A percentile compares a stretch with the other conserved stretches of the same genome.
phyloP scores from a whole-genome alignment of 208 protist species.

The Trypanosoma scelopori region DNA sequence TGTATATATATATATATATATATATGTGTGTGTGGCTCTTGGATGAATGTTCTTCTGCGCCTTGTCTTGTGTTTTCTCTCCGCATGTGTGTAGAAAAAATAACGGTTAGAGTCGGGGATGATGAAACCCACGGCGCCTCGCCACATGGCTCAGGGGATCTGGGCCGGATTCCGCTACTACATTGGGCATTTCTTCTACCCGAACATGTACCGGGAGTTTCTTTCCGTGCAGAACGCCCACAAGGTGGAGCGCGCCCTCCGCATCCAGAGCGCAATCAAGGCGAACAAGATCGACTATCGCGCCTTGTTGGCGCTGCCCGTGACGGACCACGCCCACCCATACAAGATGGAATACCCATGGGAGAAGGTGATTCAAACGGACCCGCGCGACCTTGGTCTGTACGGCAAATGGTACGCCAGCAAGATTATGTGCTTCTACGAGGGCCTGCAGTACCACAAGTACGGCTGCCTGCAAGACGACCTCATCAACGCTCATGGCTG shows the following conservation, averaged over 20 bases:
- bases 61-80: no score
- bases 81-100: neutral
- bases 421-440: slow-evolving; percentile 93
- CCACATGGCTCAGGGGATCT: slow-evolving; percentile 85
- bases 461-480: slow-evolving; percentile 88
- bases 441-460: slow-evolving; percentile 87
- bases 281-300: slow-evolving; percentile 92
- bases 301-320: slow-evolving; percentile 88
- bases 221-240: slow-evolving; percentile 88
- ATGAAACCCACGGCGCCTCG: slow-evolving; percentile 76
- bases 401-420: slow-evolving; percentile 88
- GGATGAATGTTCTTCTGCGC: no score
- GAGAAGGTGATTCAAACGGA: slow-evolving; percentile 89
- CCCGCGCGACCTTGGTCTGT: slow-evolving; percentile 69
- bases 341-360: slow-evolving; percentile 93
- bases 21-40: no score
- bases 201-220: slow-evolving; percentile 89
- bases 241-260: slow-evolving; percentile 87
- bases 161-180: slow-evolving; percentile 86
- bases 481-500: slow-evolving; percentile 89
- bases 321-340: slow-evolving; percentile 90
- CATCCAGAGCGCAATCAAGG: slow-evolving; percentile 90
- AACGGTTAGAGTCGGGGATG: slow-evolving; percentile 30
- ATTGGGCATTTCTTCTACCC: slow-evolving; percentile 91
- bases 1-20: no score